phyloP scores from a whole-genome alignment of 2,329 filamentous ascomycete genomes.

The Nannizziopsis arthrosporioides region DNA sequence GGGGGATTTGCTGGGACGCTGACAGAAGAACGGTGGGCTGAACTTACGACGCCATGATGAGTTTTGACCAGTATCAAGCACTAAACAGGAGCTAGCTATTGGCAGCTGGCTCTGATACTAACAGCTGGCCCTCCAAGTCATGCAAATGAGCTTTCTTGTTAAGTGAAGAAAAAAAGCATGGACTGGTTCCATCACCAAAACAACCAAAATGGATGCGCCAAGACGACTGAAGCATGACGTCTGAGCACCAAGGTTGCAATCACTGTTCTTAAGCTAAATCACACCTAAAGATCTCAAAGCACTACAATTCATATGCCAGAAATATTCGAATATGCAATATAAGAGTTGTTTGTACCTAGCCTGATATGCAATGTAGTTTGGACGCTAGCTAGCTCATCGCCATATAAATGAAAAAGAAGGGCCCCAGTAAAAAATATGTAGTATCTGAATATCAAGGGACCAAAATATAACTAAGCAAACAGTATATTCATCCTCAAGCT shows the following conservation, averaged over 20 bases:
- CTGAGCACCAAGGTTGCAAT: neutral
- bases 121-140: neutral
- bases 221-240: neutral
- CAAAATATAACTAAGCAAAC: no score
- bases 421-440: neutral
- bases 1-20: neutral
- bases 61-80: neutral
- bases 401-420: no score
- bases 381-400: no score
- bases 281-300: no score
- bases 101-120: neutral
- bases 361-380: no score
- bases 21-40: neutral
- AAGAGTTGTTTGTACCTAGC: no score
- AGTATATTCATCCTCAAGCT: no score
- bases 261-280: neutral
- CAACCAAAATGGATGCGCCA: conserved; percentile 7
- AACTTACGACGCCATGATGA: conserved; percentile 14
- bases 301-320: no score
- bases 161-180: neutral
- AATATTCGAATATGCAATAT: no score
- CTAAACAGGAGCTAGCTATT: neutral
- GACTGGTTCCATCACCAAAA: conserved; percentile 5
- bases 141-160: neutral
- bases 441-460: conserved; percentile 14